Evolutionary conservation across 176 grass and related monocot genomes (phyloP), one percentile per base, ranked within the genome.

Genomic region (Triticum urartu): DNA sequence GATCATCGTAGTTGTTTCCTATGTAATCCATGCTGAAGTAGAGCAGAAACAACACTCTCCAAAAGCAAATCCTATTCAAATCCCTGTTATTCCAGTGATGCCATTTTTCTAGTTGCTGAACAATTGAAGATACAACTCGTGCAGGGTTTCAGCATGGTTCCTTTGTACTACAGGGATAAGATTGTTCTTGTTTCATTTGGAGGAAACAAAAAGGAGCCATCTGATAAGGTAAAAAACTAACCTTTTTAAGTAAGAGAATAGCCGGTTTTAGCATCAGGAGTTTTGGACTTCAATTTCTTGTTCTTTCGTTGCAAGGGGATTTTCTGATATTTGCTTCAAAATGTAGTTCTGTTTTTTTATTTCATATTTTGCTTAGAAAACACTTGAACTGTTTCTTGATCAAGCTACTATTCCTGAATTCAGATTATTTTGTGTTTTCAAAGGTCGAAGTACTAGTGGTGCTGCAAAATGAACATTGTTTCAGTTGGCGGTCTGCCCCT

Each of bases 61-160:
- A 13, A 47, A 71, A 89, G 21, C 33, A 82, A 81, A 64, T 70
- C 54, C 26, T 81, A 14, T 42, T 79, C 26, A 64, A 10, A 64
- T 18, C 40, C 24, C 17, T 84, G 9, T 59, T 87, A 43, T 79
- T 87, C 8, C 9, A 13, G 12, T 80, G 7, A 35, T 30, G 28
- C 17, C 11, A 11, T 68, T 56, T 74, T 5, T 62, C 72, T 48
- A 50, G 10, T 43, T 50, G 34, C 67, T 87, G 35, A 82, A 75
- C 25, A 56, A 54, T 30, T 72, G 47, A 75, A 45, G 39, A 67
- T 64, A 72, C 67, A 81, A 85, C 35, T 85, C 64, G 40, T 92
- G 90, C 85, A 99, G 97, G 97, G 94, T 22, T 99, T 99, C 84
- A 96, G 94, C 79, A 92, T 99, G 92, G 92, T 99, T 89, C 87